Conservation (phyloP, 2,329 filamentous ascomycete genomes). For the Gaeumannomyces tritici region DNA sequence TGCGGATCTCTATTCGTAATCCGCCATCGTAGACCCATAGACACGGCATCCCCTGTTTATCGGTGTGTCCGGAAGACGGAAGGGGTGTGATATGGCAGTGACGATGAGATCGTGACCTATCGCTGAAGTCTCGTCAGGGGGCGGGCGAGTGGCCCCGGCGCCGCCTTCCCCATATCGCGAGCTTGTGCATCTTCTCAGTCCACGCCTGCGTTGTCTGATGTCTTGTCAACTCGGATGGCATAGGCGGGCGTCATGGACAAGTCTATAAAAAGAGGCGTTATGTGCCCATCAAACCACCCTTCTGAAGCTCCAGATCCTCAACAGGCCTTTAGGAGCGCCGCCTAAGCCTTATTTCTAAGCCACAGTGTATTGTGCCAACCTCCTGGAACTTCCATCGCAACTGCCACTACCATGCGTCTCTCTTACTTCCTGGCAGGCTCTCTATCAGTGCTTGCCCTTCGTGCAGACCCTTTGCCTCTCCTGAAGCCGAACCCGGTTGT, state of each 20-base stretch:
- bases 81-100: neutral
- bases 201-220: too few species aligned
- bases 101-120: neutral
- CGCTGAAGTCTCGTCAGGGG: neutral
- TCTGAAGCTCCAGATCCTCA: too few species aligned
- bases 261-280: too few species aligned
- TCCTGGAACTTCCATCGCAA: neutral
- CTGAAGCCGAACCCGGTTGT: constrained; percentile 6
- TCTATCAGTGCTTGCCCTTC: neutral
- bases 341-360: too few species aligned
- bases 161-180: too few species aligned
- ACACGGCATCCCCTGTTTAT: neutral
- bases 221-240: too few species aligned
- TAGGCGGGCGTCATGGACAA: too few species aligned
- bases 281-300: too few species aligned
- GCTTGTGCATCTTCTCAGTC: too few species aligned
- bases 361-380: neutral
- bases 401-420: neutral
- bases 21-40: neutral
- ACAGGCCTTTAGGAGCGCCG: too few species aligned
- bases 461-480: constrained; percentile 3
- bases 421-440: neutral
- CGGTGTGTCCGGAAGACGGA: too few species aligned
- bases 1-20: neutral
- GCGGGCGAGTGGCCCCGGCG: too few species aligned